Base-by-base conservation (phyloP, 78 protist species). In the Guillardia theta region DNA sequence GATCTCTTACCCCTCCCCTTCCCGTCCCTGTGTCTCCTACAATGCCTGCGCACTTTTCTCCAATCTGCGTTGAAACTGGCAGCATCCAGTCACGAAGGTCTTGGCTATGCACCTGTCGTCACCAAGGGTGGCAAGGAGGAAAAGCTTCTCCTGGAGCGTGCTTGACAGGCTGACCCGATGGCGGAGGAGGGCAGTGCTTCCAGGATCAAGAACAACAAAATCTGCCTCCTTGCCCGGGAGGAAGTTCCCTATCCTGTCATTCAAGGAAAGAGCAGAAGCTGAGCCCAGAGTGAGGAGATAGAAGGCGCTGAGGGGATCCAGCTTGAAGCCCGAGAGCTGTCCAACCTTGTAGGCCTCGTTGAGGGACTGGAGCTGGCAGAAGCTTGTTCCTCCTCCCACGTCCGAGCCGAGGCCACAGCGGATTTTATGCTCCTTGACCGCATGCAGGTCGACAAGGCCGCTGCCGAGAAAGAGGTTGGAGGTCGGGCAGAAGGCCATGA, bases 401-500 rank as follows among this genome's bases (percentile, higher is more conserved):
- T 80, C 90, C 12, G 90, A 45, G 8, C 90, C 90, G 36, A 80
- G 90, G 4, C 90, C 90, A 18, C 43, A 15, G 22, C 37, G 12
- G 33, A 80, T 30, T 3, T n/a, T n/a, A 27, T 44, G 30, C 22
- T 80, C 24, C 44, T 48, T 46, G 33, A 19, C 46, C 21, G 12
- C 36, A 46, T 80, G 53, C 90, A 80, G 18, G 90, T 15, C 48
- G 90, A 44, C 10, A 12, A 80, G 21, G 53, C 90, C 90, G 3
- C 44, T 27, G 33, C 90, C 90, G 53, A 80, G 90, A 48, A 80
- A 80, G 53, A 80, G 48, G 50, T 80, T 80, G 46, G 90, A 80
- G 4, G 90, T n/a, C 10, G 90, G 90, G 10, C 90, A 80, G 48
- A n/a, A 33, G 33, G 24, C 10, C 5, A 33, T 33, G 15, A 30